Evolutionary conservation across 805 yeast genomes (phyloP).

Genomic region (Yarrowia sp.): DNA sequence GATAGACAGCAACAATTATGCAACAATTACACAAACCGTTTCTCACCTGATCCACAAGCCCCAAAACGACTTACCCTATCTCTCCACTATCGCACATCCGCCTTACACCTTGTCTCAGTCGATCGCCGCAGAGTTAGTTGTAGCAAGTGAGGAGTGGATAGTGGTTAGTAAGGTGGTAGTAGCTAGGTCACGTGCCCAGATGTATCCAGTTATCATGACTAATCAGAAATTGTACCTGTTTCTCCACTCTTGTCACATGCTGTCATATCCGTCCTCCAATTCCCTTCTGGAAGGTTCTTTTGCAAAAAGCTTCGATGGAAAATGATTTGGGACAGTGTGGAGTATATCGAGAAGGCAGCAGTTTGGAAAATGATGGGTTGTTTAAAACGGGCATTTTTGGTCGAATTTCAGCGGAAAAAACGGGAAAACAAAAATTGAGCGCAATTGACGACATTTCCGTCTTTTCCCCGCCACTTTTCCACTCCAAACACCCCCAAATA

Average conservation of each 20-base stretch:
- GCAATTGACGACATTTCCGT: neutral
- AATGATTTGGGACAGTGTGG: neutral
- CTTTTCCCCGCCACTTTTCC: neutral
- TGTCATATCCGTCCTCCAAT: too few relatives aligned
- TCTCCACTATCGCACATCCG: neutral
- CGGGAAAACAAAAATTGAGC: neutral
- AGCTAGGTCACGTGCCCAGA: too few relatives aligned
- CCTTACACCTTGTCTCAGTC: constrained; percentile 7
- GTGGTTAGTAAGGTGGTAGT: too few relatives aligned
- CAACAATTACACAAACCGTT: too few relatives aligned
- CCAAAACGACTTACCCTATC: too few relatives aligned
- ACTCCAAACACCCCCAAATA: neutral
- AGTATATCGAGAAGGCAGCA: neutral
- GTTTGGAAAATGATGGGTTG: neutral
- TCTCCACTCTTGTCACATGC: too few relatives aligned
- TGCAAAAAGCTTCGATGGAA: neutral
- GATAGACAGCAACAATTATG: neutral
- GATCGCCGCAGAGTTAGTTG: neutral
- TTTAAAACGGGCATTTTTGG: neutral
- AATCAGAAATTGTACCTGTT: too few relatives aligned
- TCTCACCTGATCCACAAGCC: too few relatives aligned
- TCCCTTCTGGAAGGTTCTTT: constrained; percentile 21
- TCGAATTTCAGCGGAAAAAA: too few relatives aligned
- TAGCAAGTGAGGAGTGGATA: too few relatives aligned
- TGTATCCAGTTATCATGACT: too few relatives aligned